Conservation (phyloP, 78 protist species). For the Cyanophora paradoxa region DNA sequence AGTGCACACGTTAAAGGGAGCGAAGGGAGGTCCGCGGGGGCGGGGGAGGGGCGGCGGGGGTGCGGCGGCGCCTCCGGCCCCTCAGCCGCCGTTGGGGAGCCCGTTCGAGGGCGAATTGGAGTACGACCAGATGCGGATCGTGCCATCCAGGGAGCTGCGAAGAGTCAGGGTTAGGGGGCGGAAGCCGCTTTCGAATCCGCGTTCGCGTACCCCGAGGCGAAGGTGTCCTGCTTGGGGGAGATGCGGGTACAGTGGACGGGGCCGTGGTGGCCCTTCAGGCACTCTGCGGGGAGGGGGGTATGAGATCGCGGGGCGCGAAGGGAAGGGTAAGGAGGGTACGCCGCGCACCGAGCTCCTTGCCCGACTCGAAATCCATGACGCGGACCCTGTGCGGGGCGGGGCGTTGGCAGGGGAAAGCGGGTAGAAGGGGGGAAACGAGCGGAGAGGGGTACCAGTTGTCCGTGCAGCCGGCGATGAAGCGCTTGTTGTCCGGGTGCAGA, state of each 20-base stretch:
- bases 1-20: no score
- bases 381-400: no score
- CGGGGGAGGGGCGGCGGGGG: no score
- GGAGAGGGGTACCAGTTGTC: conserved; percentile 59
- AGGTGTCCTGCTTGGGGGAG: conserved; percentile 56
- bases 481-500: conserved; percentile 44
- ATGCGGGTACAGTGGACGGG: conserved; percentile 65
- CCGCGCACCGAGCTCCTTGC: conserved; percentile 37
- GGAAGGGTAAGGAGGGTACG: not conserved
- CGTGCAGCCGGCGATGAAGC: conserved; percentile 72
- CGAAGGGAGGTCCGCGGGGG: no score
- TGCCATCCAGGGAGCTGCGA: conserved; percentile 27
- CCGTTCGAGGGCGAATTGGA: no score
- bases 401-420: no score
- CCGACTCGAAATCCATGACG: conserved; percentile 57
- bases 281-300: not conserved
- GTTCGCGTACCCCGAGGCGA: conserved; percentile 35
- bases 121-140: conserved; percentile 20
- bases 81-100: no score
- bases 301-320: not conserved
- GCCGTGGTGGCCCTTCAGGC: conserved; percentile 75
- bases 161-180: conserved; percentile 15
- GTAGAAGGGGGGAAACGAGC: no score
- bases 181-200: conserved; percentile 1
- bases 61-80: no score